These are phyloP conservation scores for Graphilbum sp. DNA, from an alignment of 2,329 filamentous ascomycete species.

Conservation along the genomic window DNA sequence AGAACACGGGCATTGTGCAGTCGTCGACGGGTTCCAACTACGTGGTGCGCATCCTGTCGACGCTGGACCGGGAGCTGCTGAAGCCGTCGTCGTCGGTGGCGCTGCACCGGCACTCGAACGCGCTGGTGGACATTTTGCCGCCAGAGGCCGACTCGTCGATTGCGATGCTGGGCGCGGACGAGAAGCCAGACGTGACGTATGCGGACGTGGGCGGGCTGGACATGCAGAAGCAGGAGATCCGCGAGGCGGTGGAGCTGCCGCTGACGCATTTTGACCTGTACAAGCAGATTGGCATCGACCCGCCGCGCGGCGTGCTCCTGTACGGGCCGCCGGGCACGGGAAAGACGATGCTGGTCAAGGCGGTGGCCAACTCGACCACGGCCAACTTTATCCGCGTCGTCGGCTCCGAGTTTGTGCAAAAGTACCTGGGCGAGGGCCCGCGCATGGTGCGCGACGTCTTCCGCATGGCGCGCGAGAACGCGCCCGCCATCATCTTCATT, in stretches of 20 bases:
- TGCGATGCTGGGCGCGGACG: conserved; percentile 88
- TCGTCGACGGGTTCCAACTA: conserved; percentile 98
- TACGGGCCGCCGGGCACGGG: conserved; percentile 93
- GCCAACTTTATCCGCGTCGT: conserved; percentile 97
- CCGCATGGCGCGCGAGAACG: conserved; percentile 97
- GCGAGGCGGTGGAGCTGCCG: conserved; percentile 91
- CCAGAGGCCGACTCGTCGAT: conserved; percentile 97
- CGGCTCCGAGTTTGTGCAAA: conserved; percentile 96
- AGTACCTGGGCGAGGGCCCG: conserved; percentile 93
- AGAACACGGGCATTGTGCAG: conserved; percentile 98
- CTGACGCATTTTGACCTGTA: conserved; percentile 97
- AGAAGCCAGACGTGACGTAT: conserved; percentile 97
- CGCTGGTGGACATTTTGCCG: conserved; percentile 95
- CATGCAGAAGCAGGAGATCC: conserved; percentile 99
- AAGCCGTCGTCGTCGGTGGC: conserved; percentile 97
- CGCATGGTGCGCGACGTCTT: conserved; percentile 99
- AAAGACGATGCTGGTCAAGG: conserved; percentile 97
- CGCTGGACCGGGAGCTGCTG: conserved; percentile 91
- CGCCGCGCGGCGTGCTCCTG: conserved; percentile 84
- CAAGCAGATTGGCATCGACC: conserved; percentile 98
- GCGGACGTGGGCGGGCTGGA: conserved; percentile 94
- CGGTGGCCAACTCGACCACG: conserved; percentile 94
- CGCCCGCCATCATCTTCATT: conserved; percentile 97
- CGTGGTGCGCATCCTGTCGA: conserved; percentile 94
- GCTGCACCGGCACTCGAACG: conserved; percentile 94